Evolutionary conservation across 306 rosid species (phyloP), one percentile per base, ranked within the genome.

Genomic region (Crataegus laevigata): DNA sequence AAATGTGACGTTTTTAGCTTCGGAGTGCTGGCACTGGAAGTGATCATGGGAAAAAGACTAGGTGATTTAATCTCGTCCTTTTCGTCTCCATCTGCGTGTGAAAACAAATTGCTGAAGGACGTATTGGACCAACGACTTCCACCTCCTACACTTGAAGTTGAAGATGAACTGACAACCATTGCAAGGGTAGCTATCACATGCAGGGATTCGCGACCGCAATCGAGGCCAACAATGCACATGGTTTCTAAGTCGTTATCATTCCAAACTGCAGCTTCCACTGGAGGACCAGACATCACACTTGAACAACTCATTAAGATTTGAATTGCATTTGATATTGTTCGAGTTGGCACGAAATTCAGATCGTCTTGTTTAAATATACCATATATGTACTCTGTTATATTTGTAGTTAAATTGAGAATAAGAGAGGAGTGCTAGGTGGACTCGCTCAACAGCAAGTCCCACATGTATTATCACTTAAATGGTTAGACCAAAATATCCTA

Each of bases 21-120:
- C 6, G 85, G 85, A n/a, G 73, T 77, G 8, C 59, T 75, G 42
- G 38, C 72, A 47, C 8, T 69, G 7, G 85, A 82, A 72, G 75
- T 77, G 25, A 61, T 82, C 34, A 73, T 15, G 69, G 85, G 82
- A 18, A 73, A 28, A 29, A 69, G 63, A 8, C 69, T 73, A 2
- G 77, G 82, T 2, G 85, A 82, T 28, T 22, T 68, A 25, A 26
- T 82, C 24, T 73, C 72, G 14, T n/a, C 69, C 18, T 10, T 77
- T 30, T 11, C 68, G 0, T 66, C 50, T 22, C 54, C 67, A 9
- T 67, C 59, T 1, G 50, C 36, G 26, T 18, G 19, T 12, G 60
- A 10, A 36, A 64, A 40, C 19, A 22, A 22, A 40, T n/a, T 32
- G 28, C 42, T 66, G 43, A 30, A 66, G 54, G 63, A 79, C 12